These are phyloP conservation scores for Lactifluus echinatus DNA, from an alignment of 768 basidiomycete genomes.

Conservation along the genomic window DNA sequence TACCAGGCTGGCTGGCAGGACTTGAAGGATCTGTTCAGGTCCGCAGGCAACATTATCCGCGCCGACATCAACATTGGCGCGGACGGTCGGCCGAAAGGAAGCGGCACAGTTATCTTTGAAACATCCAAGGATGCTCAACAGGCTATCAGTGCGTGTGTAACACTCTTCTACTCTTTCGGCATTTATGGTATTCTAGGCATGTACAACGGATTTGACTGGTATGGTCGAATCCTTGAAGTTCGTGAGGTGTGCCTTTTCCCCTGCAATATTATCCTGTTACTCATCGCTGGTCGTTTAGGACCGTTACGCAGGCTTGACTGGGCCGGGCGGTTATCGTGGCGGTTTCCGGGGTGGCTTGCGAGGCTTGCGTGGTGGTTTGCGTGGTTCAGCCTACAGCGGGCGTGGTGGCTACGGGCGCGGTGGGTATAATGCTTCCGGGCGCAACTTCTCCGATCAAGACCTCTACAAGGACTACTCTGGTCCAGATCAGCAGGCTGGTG, in stretches of 20 bases:
- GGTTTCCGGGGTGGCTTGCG: slow-evolving; percentile 37
- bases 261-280: not conserved
- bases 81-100: slow-evolving; percentile 91
- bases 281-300: slow-evolving; percentile 39
- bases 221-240: slow-evolving; percentile 90
- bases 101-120: slow-evolving; percentile 95
- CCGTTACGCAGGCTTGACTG: slow-evolving; percentile 80
- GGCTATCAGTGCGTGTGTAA: slow-evolving; percentile 66
- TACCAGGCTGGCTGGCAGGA: slow-evolving; percentile 99
- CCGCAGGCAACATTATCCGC: slow-evolving; percentile 89
- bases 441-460: slow-evolving; percentile 81
- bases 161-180: not conserved
- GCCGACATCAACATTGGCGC: slow-evolving; percentile 93
- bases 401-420: slow-evolving; percentile 52
- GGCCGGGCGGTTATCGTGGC: slow-evolving; percentile 49
- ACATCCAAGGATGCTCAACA: slow-evolving; percentile 83
- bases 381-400: slow-evolving; percentile 44
- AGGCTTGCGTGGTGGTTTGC: slow-evolving; percentile 39
- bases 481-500: slow-evolving; percentile 56
- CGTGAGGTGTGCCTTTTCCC: slow-evolving; percentile 62
- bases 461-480: slow-evolving; percentile 91
- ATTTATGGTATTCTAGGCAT: slow-evolving; percentile 46
- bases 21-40: slow-evolving; percentile 92
- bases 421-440: slow-evolving; percentile 35
- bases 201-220: slow-evolving; percentile 98